phyloP scores from a whole-genome alignment of 225 moss, liverwort and hornwort genomes.

The Pseudisothecium myosuroides region DNA sequence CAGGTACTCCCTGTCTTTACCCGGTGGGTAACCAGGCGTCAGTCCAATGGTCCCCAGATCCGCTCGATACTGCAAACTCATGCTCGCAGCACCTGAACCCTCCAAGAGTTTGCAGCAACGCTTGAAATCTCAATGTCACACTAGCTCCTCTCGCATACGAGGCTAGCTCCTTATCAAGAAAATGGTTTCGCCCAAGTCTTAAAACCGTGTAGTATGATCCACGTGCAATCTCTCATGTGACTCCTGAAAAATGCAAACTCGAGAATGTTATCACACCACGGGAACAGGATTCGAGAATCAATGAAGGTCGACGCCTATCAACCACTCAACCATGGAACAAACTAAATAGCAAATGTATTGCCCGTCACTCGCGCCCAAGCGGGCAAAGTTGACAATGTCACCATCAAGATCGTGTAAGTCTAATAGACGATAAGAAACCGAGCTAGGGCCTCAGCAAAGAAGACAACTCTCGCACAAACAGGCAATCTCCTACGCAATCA shows the following conservation, averaged over 20 bases:
- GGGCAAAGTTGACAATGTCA: too few species aligned
- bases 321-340: background rate
- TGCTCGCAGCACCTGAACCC: background rate
- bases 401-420: too few species aligned
- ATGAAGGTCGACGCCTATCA: background rate
- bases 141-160: background rate
- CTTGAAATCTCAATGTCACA: background rate
- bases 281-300: background rate
- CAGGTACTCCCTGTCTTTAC: constrained; percentile 22
- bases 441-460: too few species aligned
- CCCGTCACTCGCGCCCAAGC: too few species aligned
- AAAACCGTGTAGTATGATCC: constrained; percentile 7
- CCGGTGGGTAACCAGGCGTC: constrained; percentile 23
- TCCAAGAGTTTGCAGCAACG: background rate
- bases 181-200: background rate
- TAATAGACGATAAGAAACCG: too few species aligned
- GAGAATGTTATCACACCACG: background rate
- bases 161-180: background rate
- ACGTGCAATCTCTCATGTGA: constrained; percentile 19
- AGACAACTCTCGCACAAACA: background rate
- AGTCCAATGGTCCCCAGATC: constrained; percentile 47
- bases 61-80: constrained; percentile 58
- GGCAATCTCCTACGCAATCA: background rate
- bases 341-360: background rate
- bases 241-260: background rate